Base-by-base conservation (phyloP, 345 rosid species). In the Durio zibethinus region DNA sequence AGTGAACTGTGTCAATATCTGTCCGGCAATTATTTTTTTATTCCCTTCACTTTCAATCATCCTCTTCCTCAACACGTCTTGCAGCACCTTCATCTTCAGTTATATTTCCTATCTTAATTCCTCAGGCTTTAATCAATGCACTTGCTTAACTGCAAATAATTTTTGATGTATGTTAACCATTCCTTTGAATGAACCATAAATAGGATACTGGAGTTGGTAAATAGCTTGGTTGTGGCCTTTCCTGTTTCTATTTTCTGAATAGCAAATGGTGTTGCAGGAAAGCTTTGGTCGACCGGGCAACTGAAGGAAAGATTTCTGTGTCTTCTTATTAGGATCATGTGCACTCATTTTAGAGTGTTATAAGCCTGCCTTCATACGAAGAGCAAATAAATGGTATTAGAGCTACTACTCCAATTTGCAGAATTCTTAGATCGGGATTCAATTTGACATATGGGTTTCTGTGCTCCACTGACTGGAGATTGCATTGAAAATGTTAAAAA, bases 251-350 rank as follows among this genome's bases (percentile, higher is more conserved):
- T 73, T 68, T 77, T 87, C 87, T 85, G 73, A 84, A 83, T 76
- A 73, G 60, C 81, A 79, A 67, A 81, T 82, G 85, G 73, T 83
- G 81, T 88, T 87, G 90, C 89, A 86, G 89, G 90, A 73, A 74
- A 74, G 50, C 63, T 74, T 77, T 82, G 87, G 66, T 84, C 72
- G 68, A 35, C 80, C 78, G 80, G 77, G 82, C 80, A 76, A 79
- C 71, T 72, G 88, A 82, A 79, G 88, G 73, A 53, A 78, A 73
- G 78, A 79, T 75, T 80, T 35, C 25, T 59, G 48, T 74, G 53
- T 81, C 78, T 81, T 65, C 77, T 75, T 78, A 70, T 61, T 84
- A 84, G 80, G 78, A 60, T 83, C 77, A 77, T 81, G 62, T 72
- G 78, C 85, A 77, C 14, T 71, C 50, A 61, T 77, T 59, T 75